Evolutionary conservation across 129 eudicot genomes (phyloP).

Genomic region (Dittrichia graveolens): DNA sequence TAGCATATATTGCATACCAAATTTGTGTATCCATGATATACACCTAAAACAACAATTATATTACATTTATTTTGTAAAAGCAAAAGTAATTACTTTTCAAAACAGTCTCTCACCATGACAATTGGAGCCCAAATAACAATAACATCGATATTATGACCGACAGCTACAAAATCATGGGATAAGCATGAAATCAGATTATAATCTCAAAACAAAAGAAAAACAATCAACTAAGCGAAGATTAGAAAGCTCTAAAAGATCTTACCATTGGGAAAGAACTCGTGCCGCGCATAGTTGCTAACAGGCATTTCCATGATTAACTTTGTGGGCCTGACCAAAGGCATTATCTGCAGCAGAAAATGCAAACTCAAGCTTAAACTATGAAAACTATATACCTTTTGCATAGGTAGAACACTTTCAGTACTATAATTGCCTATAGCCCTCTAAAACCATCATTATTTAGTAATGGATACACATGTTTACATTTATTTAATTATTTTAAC

Average conservation of each 20-base stretch:
- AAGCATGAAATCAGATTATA: slow-evolving; percentile 7
- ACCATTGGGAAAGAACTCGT: slow-evolving; percentile 95
- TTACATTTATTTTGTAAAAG: slow-evolving; percentile 17
- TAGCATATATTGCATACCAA: slow-evolving; percentile 94
- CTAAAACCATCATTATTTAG: no score
- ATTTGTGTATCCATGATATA: slow-evolving; percentile 98
- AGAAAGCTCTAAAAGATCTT: slow-evolving; percentile 10
- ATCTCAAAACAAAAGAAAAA: not conserved
- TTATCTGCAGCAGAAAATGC: slow-evolving; percentile 53
- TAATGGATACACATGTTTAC: no score
- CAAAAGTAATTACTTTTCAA: slow-evolving; percentile 9
- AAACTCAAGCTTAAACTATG: slow-evolving; percentile 22
- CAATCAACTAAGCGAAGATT: slow-evolving; percentile 11
- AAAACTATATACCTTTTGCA: slow-evolving; percentile 1
- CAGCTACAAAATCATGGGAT: slow-evolving; percentile 55
- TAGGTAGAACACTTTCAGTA: no score
- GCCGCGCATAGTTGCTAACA: slow-evolving; percentile 79
- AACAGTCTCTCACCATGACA: slow-evolving; percentile 68
- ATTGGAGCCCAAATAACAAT: slow-evolving; percentile 93
- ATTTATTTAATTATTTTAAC: no score
- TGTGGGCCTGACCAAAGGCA: slow-evolving; percentile 82
- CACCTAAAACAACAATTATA: slow-evolving; percentile 50
- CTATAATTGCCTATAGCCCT: no score
- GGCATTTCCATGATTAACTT: slow-evolving; percentile 63
- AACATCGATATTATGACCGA: slow-evolving; percentile 70